These are phyloP conservation scores for Leccinum griseonigrum DNA, from an alignment of 1,284 basidiomycete species.

Conservation along the genomic window DNA sequence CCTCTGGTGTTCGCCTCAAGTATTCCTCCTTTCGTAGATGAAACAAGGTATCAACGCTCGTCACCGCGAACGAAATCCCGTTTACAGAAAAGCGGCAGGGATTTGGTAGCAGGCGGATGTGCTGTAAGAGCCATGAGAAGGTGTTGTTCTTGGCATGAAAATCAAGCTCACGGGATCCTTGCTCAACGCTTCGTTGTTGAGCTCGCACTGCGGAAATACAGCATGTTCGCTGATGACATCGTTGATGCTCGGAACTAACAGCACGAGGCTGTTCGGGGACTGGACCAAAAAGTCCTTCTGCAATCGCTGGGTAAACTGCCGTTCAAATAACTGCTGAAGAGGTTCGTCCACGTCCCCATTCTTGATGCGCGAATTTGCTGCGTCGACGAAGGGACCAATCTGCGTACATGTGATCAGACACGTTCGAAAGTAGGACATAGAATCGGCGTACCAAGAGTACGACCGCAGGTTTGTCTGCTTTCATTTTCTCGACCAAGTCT, in stretches of 20 bases:
- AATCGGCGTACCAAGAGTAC: slow-evolving; percentile 65
- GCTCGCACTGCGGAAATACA: slow-evolving; percentile 85
- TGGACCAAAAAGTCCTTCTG: slow-evolving; percentile 50
- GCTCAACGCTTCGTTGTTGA: slow-evolving; percentile 45
- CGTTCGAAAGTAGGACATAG: not conserved
- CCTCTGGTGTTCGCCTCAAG: slow-evolving; percentile 67
- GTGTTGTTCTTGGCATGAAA: not conserved
- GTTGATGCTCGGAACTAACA: slow-evolving; percentile 80
- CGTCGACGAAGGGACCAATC: slow-evolving; percentile 91
- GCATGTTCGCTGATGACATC: slow-evolving; percentile 81
- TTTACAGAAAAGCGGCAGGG: slow-evolving; percentile 86
- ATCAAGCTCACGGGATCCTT: slow-evolving; percentile 45
- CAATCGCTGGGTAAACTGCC: slow-evolving; percentile 63
- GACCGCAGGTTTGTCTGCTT: slow-evolving; percentile 67
- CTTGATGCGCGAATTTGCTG: slow-evolving; percentile 70
- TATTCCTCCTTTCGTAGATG: slow-evolving; percentile 87
- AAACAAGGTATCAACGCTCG: slow-evolving; percentile 85
- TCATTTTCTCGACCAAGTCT: slow-evolving; percentile 55
- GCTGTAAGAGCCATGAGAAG: slow-evolving; percentile 39
- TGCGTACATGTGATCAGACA: slow-evolving; percentile 31
- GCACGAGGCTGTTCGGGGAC: slow-evolving; percentile 66
- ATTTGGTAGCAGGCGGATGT: slow-evolving; percentile 82
- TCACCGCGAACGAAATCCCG: slow-evolving; percentile 75
- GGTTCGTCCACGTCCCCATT: slow-evolving; percentile 66
- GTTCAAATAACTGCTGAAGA: slow-evolving; percentile 69